Evolutionary conservation across 768 basidiomycete genomes (phyloP).

Genomic region (Lactarius vividus): DNA sequence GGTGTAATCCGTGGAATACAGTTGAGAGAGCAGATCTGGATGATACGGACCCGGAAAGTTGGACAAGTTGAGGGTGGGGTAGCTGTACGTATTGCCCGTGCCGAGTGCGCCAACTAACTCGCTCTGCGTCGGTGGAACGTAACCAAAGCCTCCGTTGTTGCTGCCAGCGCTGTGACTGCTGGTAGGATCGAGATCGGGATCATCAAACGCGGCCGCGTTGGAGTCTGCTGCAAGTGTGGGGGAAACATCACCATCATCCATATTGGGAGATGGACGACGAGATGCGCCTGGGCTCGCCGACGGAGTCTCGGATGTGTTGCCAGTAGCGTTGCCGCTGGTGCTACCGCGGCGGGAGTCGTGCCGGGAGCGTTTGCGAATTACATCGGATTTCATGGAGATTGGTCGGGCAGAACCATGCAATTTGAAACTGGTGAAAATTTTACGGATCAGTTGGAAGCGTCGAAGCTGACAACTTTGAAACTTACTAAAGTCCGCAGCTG

Average conservation of each 20-base stretch:
- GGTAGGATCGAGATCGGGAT: constrained; percentile 29
- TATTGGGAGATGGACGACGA: constrained; percentile 66
- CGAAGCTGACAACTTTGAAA: constrained; percentile 19
- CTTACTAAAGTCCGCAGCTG: constrained; percentile 77
- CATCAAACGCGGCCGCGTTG: constrained; percentile 30
- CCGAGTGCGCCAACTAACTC: constrained; percentile 52
- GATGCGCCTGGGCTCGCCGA: constrained; percentile 75
- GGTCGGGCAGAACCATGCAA: constrained; percentile 82
- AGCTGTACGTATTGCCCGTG: constrained; percentile 32
- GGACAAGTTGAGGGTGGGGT: constrained; percentile 40
- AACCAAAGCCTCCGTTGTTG: constrained; percentile 34
- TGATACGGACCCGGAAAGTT: constrained; percentile 70
- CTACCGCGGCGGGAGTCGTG: constrained; percentile 69
- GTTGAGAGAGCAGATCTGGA: constrained; percentile 63
- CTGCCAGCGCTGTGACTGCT: constrained; percentile 47
- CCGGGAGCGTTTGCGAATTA: constrained; percentile 82
- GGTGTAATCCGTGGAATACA: constrained; percentile 53
- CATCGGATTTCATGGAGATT: constrained; percentile 89
- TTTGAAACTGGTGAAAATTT: constrained; percentile 53
- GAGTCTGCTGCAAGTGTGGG: constrained; percentile 72
- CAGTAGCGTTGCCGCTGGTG: constrained; percentile 23
- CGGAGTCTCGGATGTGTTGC: constrained; percentile 59
- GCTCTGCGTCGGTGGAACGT: constrained; percentile 41
- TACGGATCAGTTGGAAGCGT: constrained; percentile 9
- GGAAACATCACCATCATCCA: constrained; percentile 43